Evolutionary conservation across 805 yeast species (phyloP), one percentile per base, ranked within the genome.

Genomic region (Maudiozyma saulgeensis): DNA sequence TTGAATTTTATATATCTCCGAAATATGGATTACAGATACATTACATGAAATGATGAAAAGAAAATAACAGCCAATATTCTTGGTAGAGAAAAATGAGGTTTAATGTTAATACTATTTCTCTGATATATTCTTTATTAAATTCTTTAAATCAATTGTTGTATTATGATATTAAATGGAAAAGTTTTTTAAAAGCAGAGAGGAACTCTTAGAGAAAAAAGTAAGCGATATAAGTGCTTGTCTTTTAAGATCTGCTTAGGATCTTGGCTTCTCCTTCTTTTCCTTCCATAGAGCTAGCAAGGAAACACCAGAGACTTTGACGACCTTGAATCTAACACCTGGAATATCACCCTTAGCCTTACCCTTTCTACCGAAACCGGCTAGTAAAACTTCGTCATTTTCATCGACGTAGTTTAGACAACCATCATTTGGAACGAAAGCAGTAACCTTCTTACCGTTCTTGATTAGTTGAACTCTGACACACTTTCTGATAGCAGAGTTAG

Each of bases 261-360:
- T 89, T 82, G 98, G 98, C 90, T 93, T 93, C 84, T 95, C 99
- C 88, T 93, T 93, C 97, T 93, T 93, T 84, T 95, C 99, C 84
- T 91, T 93, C 97, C 96, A 93, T 78, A 93, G 84, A 75, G 99
- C 99, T 75, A 90, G 83, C 77, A 93, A 84, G 68, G 99, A 93
- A 71, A 95, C 99, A 87, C 99, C 99, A 68, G 99, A 87, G 68
- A 93, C 99, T 84, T 93, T 93, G 75, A 93, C 99, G 75, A 93
- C 99, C 87, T 93, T 93, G 89, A 93, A 93, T 87, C 99, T 93
- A 74, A 93, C 99, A 88, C 99, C 99, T 77, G 99, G 99, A 73
- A 93, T 91, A 90, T 93, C 99, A 84, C 99, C 99, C 95, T 93
- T 93, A 77, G 99, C 99, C 84, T 93, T 93, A 82, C 99, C 99